Conservation (phyloP, 2,329 filamentous ascomycete species). For the Penicillium sumatraense region DNA sequence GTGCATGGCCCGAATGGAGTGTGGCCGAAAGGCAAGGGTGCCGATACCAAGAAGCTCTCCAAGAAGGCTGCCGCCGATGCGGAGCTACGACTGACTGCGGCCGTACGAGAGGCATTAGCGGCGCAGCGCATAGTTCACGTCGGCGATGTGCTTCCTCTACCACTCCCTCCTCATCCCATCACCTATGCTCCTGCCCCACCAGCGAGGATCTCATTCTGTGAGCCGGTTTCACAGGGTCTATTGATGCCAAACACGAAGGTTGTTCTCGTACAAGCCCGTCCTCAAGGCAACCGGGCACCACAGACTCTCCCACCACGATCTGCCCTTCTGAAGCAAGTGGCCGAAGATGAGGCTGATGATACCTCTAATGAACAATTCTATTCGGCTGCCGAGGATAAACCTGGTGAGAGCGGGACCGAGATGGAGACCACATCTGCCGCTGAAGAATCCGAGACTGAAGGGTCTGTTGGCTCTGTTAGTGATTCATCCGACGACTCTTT, state of each 20-base stretch:
- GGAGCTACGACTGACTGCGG: slow-evolving; percentile 63
- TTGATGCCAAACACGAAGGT: slow-evolving; percentile 79
- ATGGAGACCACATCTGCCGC: slow-evolving; percentile 60
- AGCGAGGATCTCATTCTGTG: slow-evolving; percentile 88
- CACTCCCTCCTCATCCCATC: slow-evolving; percentile 77
- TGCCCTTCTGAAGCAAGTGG: slow-evolving; percentile 63
- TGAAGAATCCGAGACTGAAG: slow-evolving; percentile 65
- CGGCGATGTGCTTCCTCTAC: slow-evolving; percentile 80
- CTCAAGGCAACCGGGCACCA: slow-evolving; percentile 46
- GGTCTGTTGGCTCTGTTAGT: slow-evolving; percentile 58
- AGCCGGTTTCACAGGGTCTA: slow-evolving; percentile 88
- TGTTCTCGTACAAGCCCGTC: slow-evolving; percentile 66
- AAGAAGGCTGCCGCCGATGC: slow-evolving; percentile 49
- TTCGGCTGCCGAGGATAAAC: slow-evolving; percentile 83
- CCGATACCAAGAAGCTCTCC: slow-evolving; percentile 37
- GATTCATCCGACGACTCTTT: slow-evolving; percentile 88
- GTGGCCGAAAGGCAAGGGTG: slow-evolving; percentile 39
- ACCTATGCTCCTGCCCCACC: slow-evolving; percentile 84
- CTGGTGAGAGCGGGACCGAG: slow-evolving; percentile 47
- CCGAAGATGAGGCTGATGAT: slow-evolving; percentile 70
- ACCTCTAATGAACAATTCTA: slow-evolving; percentile 90
- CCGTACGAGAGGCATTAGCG: slow-evolving; percentile 75
- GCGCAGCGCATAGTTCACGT: slow-evolving; percentile 77
- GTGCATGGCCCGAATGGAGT: slow-evolving; percentile 45
- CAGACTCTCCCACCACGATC: slow-evolving; percentile 53